These are phyloP conservation scores for Aspergillus haitiensis DNA, from an alignment of 495 filamentous ascomycete species.

Conservation along the genomic window DNA sequence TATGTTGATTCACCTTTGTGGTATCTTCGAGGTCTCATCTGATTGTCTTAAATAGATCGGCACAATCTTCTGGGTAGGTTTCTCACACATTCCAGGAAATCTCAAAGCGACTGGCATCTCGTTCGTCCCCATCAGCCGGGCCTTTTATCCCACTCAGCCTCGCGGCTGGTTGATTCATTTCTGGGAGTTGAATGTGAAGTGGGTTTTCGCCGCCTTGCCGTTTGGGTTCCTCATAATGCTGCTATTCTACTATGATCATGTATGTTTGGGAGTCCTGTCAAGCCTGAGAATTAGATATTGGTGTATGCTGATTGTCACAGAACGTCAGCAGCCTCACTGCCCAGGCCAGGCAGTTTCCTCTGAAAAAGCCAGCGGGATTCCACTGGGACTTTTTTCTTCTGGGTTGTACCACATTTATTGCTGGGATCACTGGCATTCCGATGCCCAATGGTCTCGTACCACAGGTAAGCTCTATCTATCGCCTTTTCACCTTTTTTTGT, in stretches of 20 bases:
- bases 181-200: slow-evolving; percentile 67
- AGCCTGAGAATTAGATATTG: not conserved
- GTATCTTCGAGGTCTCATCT: not conserved
- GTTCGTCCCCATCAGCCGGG: slow-evolving; percentile 60
- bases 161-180: slow-evolving; percentile 76
- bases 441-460: slow-evolving; percentile 86
- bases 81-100: slow-evolving; percentile 67
- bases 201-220: slow-evolving; percentile 77
- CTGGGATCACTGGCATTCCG: slow-evolving; percentile 75
- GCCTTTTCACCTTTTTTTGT: not conserved
- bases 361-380: slow-evolving; percentile 81
- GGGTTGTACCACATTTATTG: slow-evolving; percentile 73
- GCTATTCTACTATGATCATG: slow-evolving; percentile 81
- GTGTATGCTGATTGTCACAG: slow-evolving; percentile 13
- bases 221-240: slow-evolving; percentile 77
- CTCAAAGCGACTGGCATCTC: slow-evolving; percentile 58
- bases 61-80: slow-evolving; percentile 77
- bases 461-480: slow-evolving; percentile 40
- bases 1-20: not conserved
- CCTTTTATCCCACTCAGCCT: slow-evolving; percentile 72
- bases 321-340: slow-evolving; percentile 73
- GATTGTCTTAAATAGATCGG: slow-evolving; percentile 43
- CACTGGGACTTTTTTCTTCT: slow-evolving; percentile 91
- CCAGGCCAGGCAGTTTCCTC: slow-evolving; percentile 80
- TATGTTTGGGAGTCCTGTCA: not conserved